Percentiles rank a stretch among this genome's conserved stretches.
These are phyloP conservation scores for Picocystis sp. DNA, from an alignment of 163 green algal species.

Conservation along the genomic window DNA sequence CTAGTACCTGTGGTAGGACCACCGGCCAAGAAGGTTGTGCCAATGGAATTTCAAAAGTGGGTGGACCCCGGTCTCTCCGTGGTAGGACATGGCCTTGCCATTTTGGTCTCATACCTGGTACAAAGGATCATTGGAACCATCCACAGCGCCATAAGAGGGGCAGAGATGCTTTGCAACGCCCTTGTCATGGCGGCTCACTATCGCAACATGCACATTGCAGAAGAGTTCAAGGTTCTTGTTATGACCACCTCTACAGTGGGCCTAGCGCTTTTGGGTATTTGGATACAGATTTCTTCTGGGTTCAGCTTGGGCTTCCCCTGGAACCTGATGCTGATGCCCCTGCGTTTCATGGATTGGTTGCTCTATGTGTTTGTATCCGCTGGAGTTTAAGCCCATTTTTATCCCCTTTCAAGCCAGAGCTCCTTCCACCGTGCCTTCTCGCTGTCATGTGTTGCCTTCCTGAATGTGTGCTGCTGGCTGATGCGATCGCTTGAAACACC, in stretches of 20 bases:
- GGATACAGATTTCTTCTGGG: conserved; percentile 2
- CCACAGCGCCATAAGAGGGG: conserved; percentile 9
- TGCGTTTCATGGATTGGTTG: conserved; percentile 6
- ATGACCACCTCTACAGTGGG: conserved; percentile 1
- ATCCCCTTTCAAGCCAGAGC: no score
- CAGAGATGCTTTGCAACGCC: conserved; percentile 2
- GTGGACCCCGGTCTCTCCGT: conserved; percentile 4
- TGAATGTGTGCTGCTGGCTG: no score
- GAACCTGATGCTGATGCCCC: conserved; percentile 11
- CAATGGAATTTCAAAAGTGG: conserved; percentile 14
- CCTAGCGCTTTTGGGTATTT: conserved; percentile 7
- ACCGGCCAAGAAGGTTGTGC: conserved; percentile 6
- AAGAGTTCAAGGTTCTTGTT: conserved; percentile 5
- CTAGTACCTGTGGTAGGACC: conserved; percentile 1
- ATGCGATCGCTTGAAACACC: no score
- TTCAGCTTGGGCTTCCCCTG: conserved; percentile 11
- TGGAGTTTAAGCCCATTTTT: background rate
- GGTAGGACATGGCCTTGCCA: background rate
- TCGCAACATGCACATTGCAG: conserved; percentile 1
- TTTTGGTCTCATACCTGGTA: conserved; percentile 8
- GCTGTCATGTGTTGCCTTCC: no score
- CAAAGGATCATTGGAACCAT: conserved; percentile 10
- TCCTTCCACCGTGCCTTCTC: no score
- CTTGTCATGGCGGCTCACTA: conserved; percentile 2
- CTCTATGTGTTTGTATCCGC: background rate